These are phyloP conservation scores for Pseudogymnoascus sp. DNA, from an alignment of 2,329 filamentous ascomycete species.

Conservation along the genomic window DNA sequence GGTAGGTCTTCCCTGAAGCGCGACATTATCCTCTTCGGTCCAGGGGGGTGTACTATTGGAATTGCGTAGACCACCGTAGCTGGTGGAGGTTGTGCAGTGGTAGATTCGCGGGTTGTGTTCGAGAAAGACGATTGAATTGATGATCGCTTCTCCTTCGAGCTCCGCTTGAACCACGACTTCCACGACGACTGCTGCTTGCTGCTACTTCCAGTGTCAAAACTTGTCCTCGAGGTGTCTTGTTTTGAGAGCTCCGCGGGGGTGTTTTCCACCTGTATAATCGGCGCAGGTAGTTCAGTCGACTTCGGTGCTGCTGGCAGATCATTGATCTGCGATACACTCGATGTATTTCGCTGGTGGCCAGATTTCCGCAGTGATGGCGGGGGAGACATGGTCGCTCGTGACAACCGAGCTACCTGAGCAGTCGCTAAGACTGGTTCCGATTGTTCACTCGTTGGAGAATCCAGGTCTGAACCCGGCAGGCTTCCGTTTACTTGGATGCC, in stretches of 20 bases:
- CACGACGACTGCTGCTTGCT: conserved; percentile 43
- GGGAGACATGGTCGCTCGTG: conserved; percentile 37
- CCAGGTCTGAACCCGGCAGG: conserved; percentile 21
- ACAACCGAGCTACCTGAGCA: conserved; percentile 39
- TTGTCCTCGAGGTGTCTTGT: conserved; percentile 42
- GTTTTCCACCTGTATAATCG: background rate
- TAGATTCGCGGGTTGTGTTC: conserved; percentile 84
- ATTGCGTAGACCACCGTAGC: background rate
- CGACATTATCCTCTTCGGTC: conserved; percentile 65
- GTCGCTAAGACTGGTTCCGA: conserved; percentile 35
- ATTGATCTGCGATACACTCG: conserved; percentile 44
- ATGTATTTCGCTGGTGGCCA: conserved; percentile 37
- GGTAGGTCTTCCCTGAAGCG: conserved; percentile 89
- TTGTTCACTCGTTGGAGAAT: conserved; percentile 23
- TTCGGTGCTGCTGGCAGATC: conserved; percentile 27
- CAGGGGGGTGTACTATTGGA: conserved; percentile 36
- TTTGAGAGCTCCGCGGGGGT: conserved; percentile 36
- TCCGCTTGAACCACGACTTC: conserved; percentile 61
- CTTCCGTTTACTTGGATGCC: conserved; percentile 17
- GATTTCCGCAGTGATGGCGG: conserved; percentile 33
- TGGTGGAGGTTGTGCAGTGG: conserved; percentile 32
- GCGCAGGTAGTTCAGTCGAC: background rate
- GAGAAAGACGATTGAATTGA: conserved; percentile 70
- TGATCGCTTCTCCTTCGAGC: conserved; percentile 45
- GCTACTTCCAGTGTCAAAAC: conserved; percentile 42